Evolutionary conservation across 1,284 basidiomycete species (phyloP).

Genomic region (Boletus mariae): DNA sequence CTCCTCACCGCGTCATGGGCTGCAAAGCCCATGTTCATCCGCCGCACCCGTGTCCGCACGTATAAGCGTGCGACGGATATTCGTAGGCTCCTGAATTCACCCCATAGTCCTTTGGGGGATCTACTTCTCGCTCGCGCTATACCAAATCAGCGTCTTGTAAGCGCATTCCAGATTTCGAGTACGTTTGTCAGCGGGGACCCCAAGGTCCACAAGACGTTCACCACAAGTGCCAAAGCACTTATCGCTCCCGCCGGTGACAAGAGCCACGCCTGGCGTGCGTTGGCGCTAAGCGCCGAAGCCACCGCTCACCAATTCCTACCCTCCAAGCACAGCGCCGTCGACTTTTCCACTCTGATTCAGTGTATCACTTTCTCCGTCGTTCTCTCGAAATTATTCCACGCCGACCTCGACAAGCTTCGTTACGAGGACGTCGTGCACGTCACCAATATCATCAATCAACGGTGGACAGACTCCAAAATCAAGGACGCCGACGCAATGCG

Average conservation of each 20-base stretch:
- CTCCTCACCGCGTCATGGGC: background rate
- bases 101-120: conserved; percentile 9
- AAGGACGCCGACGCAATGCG: conserved; percentile 12
- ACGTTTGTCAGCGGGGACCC: conserved; percentile 43
- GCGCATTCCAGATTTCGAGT: conserved; percentile 43
- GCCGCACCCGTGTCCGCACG: conserved; percentile 2
- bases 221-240: conserved; percentile 19
- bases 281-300: conserved; percentile 30
- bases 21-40: background rate
- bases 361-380: conserved; percentile 42
- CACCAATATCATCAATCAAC: conserved; percentile 38
- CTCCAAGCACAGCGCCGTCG: conserved; percentile 3
- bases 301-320: conserved; percentile 18
- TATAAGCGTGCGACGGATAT: conserved; percentile 12
- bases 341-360: conserved; percentile 41
- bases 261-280: conserved; percentile 12
- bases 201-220: conserved; percentile 32
- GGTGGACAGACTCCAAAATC: conserved; percentile 37
- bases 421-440: conserved; percentile 37
- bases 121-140: conserved; percentile 38
- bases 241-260: conserved; percentile 8
- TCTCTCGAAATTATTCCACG: conserved; percentile 39
- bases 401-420: conserved; percentile 32
- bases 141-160: conserved; percentile 43
- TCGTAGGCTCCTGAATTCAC: conserved; percentile 30